phyloP scores from a whole-genome alignment of 805 yeast genomes.

The Schwanniomyces yamadae region DNA sequence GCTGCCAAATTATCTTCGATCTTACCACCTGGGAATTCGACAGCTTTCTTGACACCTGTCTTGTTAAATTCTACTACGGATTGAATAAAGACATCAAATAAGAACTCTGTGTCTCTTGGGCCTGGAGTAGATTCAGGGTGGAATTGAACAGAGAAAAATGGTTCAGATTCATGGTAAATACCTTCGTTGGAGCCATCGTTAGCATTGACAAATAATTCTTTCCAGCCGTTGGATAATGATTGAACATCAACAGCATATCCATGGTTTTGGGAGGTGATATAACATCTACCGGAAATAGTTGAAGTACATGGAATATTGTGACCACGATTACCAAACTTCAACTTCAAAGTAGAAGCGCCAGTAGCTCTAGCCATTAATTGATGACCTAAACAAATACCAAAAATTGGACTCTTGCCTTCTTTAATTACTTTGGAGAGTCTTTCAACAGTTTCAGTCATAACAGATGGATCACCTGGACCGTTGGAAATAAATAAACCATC shows the following conservation, averaged over 20 bases:
- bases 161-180: constrained; percentile 83
- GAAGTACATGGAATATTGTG: constrained; percentile 97
- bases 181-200: constrained; percentile 99
- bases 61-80: constrained; percentile 67
- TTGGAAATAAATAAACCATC: constrained; percentile 96
- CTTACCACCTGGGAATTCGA: constrained; percentile 88
- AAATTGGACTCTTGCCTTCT: constrained; percentile 78
- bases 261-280: constrained; percentile 98
- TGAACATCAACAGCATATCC: constrained; percentile 93
- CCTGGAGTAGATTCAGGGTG: constrained; percentile 99
- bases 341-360: constrained; percentile 88
- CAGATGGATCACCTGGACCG: constrained; percentile 99
- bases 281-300: constrained; percentile 88
- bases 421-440: constrained; percentile 58
- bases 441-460: constrained; percentile 65
- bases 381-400: constrained; percentile 98
- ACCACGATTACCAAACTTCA: constrained; percentile 98
- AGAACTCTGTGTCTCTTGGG: constrained; percentile 97
- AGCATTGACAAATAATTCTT: constrained; percentile 90
- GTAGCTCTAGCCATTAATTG: constrained; percentile 93
- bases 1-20: constrained; percentile 69
- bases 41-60: constrained; percentile 62
- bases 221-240: constrained; percentile 79
- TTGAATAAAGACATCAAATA: constrained; percentile 89
- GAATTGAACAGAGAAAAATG: constrained; percentile 96